Percentiles rank a stretch among this genome's conserved stretches.
Conservation (phyloP, 148 eudicot species). For the Heliosperma pusillum region DNA sequence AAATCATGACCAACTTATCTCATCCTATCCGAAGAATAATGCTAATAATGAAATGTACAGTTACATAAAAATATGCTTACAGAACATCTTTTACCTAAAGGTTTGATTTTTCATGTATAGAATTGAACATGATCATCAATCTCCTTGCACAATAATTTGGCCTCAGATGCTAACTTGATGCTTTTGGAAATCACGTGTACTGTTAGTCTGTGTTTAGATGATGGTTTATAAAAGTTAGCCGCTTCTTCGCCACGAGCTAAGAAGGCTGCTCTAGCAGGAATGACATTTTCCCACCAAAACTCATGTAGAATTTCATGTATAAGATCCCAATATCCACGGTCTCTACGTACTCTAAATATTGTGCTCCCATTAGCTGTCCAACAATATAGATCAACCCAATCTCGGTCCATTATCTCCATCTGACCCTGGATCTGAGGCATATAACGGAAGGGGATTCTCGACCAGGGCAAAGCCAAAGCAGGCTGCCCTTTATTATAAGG, state of each 20-base stretch:
- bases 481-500: conserved; percentile 78
- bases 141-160: conserved; percentile 77
- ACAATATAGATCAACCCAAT: conserved; percentile 71
- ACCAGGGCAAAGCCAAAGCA: conserved; percentile 74
- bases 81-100: conserved; percentile 7
- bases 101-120: conserved; percentile 32
- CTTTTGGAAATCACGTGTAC: conserved; percentile 52
- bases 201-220: conserved; percentile 59
- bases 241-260: conserved; percentile 51
- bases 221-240: conserved; percentile 54
- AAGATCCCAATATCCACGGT: conserved; percentile 67
- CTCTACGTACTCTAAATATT: conserved; percentile 60
- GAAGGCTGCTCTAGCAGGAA: conserved; percentile 65
- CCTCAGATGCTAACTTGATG: conserved; percentile 53
- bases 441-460: conserved; percentile 71
- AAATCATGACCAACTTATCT: no score
- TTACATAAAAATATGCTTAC: no score
- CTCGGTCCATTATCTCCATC: conserved; percentile 84
- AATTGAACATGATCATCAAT: conserved; percentile 73
- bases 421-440: conserved; percentile 98
- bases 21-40: no score
- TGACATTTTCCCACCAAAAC: conserved; percentile 93
- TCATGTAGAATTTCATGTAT: conserved; percentile 67
- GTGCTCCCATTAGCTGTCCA: conserved; percentile 93
- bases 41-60: no score